Evolutionary conservation across 257 asterid species (phyloP).

Genomic region (Prunella vulgaris): DNA sequence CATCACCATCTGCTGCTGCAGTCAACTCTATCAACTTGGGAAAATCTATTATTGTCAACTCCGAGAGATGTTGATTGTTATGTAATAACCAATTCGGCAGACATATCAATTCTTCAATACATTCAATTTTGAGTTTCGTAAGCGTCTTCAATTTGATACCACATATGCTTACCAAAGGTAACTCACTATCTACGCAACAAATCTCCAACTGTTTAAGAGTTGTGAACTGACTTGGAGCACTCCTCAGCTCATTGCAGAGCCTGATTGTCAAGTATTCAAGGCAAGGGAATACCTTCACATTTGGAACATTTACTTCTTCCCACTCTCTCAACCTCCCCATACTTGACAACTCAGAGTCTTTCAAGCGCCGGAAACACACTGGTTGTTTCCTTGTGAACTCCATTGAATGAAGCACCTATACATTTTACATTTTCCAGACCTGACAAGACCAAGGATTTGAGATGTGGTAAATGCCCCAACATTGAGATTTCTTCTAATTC

Average conservation of each 20-base stretch:
- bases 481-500: not conserved
- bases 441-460: not conserved
- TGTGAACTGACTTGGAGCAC: no score
- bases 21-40: not conserved
- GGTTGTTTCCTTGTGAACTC: no score
- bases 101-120: not conserved
- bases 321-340: not conserved
- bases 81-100: not conserved
- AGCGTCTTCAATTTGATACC: not conserved
- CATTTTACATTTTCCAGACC: no score
- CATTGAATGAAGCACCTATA: no score
- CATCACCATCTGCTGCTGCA: no score
- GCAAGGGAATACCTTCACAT: no score
- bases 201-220: not conserved
- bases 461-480: not conserved
- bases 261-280: no score
- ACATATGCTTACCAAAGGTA: not conserved
- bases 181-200: not conserved
- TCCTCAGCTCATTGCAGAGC: no score
- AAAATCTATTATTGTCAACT: not conserved
- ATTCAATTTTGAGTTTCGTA: not conserved
- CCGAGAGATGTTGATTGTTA: not conserved
- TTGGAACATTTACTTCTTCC: not conserved
- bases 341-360: not conserved
- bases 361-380: no score